Base-by-base conservation (phyloP, 345 rosid species). In the Ceriops decandra region DNA sequence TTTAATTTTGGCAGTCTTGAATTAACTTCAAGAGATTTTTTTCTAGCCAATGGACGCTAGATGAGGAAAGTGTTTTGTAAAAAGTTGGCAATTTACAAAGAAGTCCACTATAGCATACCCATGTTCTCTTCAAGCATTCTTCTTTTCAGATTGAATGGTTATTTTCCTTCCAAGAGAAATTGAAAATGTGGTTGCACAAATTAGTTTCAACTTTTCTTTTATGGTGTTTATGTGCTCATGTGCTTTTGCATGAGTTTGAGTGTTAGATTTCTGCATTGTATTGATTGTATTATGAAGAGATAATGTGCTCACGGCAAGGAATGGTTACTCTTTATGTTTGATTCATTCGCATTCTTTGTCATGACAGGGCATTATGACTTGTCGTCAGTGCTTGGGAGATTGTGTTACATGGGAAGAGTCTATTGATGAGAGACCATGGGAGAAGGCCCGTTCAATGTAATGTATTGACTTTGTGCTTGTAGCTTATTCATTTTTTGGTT, bases 341-440 rank as follows among this genome's bases (percentile, higher is more conserved):
- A 52, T 36, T 70, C 21, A n/a, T 59, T 63, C 58, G 6, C 26
- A 33, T 42, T 33, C 19, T 51, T 30, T 30, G 19, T 70, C 33
- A 51, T 73, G 57, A 70, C 78, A 93, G 98, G 97, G 98, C 67
- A 82, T 86, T 72, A 84, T 86, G 85, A 89, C 91, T 61, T 93
- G 98, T 79, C 66, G 21, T 19, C 86, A 76, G 62, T 93, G 97
- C 81, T 84, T 74, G 63, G 98, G 98, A 20, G 98, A 93, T 63
- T 83, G 98, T 73, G 98, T 93, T 38, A 82, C 89, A 71, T 93
- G 98, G 98, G 92, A 89, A 78, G 98, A 93, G 85, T 87, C 92
- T 42, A 87, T 90, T 35, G 98, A 93, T 52, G 98, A 93, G 77
- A 84, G 70, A 71, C 97, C 97, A 51, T 90, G 98, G 98, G 98